Evolutionary conservation across 2,329 filamentous ascomycete genomes (phyloP).

Genomic region (Berkeleyomyces basicola): DNA sequence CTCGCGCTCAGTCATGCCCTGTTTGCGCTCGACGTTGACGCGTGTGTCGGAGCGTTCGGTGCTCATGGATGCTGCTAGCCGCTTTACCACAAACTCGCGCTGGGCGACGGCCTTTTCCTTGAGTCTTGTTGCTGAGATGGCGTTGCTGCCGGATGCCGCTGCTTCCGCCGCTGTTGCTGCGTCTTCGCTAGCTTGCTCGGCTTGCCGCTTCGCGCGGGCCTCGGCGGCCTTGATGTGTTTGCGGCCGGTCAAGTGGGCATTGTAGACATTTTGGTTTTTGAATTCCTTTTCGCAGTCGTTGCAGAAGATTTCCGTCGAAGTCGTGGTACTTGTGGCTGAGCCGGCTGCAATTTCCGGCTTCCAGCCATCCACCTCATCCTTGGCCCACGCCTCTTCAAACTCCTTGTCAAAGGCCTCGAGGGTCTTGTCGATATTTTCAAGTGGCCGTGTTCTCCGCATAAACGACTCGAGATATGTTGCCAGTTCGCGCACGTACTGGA

Average conservation of each 20-base stretch:
- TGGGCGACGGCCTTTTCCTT: constrained; percentile 87
- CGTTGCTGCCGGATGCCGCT: constrained; percentile 18
- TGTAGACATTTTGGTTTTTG: constrained; percentile 89
- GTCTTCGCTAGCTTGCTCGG: constrained; percentile 20
- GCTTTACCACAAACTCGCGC: constrained; percentile 68
- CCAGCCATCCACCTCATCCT: constrained; percentile 69
- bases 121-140: constrained; percentile 34
- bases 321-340: constrained; percentile 17
- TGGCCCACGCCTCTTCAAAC: constrained; percentile 69
- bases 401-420: constrained; percentile 63
- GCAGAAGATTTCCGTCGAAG: constrained; percentile 64
- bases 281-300: constrained; percentile 87
- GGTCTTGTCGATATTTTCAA: constrained; percentile 72
- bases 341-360: constrained; percentile 33
- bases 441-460: constrained; percentile 63
- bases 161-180: constrained; percentile 17
- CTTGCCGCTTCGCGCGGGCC: constrained; percentile 35
- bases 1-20: constrained; percentile 94
- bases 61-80: constrained; percentile 66
- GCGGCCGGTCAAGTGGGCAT: constrained; percentile 71
- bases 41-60: constrained; percentile 77
- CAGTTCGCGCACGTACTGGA: constrained; percentile 69
- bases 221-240: constrained; percentile 82
- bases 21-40: constrained; percentile 88
- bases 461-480: constrained; percentile 77